Conservation (phyloP, 768 basidiomycete species). For the Termitomyces sp. region DNA sequence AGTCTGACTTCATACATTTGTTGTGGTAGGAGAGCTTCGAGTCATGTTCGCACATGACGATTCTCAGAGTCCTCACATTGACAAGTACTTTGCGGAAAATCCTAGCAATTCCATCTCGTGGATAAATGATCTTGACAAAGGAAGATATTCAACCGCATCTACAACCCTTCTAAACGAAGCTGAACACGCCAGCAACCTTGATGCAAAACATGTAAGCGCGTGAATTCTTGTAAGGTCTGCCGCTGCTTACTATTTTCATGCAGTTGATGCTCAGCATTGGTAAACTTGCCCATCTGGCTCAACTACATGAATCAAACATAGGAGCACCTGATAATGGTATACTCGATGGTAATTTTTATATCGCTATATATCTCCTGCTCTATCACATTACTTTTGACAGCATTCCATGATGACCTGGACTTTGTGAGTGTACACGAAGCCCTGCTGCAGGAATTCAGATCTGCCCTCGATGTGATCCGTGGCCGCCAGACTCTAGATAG, state of each 20-base stretch:
- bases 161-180: slow-evolving; percentile 59
- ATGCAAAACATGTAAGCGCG: slow-evolving; percentile 67
- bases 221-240: slow-evolving; percentile 10
- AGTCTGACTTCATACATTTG: background rate
- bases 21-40: slow-evolving; percentile 62
- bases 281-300: slow-evolving; percentile 78
- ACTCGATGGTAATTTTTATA: slow-evolving; percentile 45
- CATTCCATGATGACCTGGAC: slow-evolving; percentile 83
- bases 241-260: background rate
- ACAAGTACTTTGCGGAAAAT: slow-evolving; percentile 61
- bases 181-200: slow-evolving; percentile 47
- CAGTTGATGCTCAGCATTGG: slow-evolving; percentile 90
- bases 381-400: slow-evolving; percentile 30
- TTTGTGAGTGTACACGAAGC: slow-evolving; percentile 80
- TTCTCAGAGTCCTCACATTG: slow-evolving; percentile 55
- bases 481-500: slow-evolving; percentile 58
- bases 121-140: slow-evolving; percentile 80
- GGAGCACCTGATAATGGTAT: slow-evolving; percentile 37
- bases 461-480: slow-evolving; percentile 40
- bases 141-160: slow-evolving; percentile 60
- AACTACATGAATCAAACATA: slow-evolving; percentile 56
- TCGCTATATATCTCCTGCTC: background rate
- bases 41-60: slow-evolving; percentile 77
- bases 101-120: slow-evolving; percentile 67
- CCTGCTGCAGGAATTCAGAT: slow-evolving; percentile 57